These are phyloP conservation scores for Clitoria ternatea DNA, from an alignment of 306 rosid genomes.

Conservation along the genomic window DNA sequence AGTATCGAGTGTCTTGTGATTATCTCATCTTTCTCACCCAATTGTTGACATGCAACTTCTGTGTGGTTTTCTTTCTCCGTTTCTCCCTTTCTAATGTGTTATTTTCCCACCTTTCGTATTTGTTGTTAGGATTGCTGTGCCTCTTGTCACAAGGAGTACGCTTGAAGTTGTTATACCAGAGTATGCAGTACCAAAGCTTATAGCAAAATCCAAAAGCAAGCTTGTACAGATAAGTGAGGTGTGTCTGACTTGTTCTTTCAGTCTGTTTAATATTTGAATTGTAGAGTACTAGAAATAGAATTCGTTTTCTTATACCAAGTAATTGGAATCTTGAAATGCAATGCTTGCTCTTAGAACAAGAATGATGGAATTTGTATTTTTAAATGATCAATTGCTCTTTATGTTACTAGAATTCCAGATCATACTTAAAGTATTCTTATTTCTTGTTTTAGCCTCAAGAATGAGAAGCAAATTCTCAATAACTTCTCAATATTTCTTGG, in stretches of 20 bases:
- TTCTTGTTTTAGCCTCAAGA: neutral
- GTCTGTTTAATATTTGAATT: slow-evolving; percentile 15
- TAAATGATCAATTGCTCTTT: neutral
- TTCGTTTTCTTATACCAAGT: neutral
- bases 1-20: neutral
- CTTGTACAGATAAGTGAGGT: slow-evolving; percentile 98
- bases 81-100: slow-evolving; percentile 8
- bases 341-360: slow-evolving; percentile 3
- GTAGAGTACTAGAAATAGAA: neutral
- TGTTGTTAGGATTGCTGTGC: slow-evolving; percentile 60
- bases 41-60: neutral
- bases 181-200: slow-evolving; percentile 84
- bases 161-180: slow-evolving; percentile 95
- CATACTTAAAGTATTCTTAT: neutral
- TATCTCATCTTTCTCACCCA: neutral
- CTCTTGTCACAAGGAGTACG: slow-evolving; percentile 92
- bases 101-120: neutral
- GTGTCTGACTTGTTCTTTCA: slow-evolving; percentile 22
- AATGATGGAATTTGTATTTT: neutral
- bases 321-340: neutral
- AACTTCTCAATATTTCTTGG: neutral
- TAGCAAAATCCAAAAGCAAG: slow-evolving; percentile 85
- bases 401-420: neutral
- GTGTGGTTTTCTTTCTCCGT: neutral
- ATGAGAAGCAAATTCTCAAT: neutral